Evolutionary conservation across 768 basidiomycete genomes (phyloP).

Genomic region (Collybia mongolica): DNA sequence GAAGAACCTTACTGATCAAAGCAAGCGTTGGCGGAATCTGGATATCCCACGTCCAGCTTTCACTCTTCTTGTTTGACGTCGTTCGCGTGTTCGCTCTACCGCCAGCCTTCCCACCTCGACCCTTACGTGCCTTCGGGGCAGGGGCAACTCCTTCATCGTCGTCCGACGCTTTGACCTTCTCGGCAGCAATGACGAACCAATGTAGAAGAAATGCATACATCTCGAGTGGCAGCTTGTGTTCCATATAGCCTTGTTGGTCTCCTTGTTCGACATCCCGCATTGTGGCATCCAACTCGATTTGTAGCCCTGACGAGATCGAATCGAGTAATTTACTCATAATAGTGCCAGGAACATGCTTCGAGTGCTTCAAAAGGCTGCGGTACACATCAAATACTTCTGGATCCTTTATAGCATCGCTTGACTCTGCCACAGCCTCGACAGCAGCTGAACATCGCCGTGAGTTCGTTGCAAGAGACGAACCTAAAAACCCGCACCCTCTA

Average conservation of each 20-base stretch:
- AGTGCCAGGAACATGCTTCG: slow-evolving; percentile 56
- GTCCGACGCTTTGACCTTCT: slow-evolving; percentile 64
- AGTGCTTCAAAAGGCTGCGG: slow-evolving; percentile 77
- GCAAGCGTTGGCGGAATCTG: slow-evolving; percentile 71
- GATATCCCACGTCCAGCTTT: slow-evolving; percentile 74
- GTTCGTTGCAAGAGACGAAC: not conserved
- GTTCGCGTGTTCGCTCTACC: slow-evolving; percentile 29
- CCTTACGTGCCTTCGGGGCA: slow-evolving; percentile 50
- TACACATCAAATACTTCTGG: slow-evolving; percentile 77
- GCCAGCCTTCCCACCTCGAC: slow-evolving; percentile 57
- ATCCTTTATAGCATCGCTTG: slow-evolving; percentile 70
- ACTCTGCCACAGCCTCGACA: slow-evolving; percentile 77
- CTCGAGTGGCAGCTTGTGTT: slow-evolving; percentile 78
- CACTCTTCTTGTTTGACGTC: slow-evolving; percentile 41
- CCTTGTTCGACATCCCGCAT: slow-evolving; percentile 68
- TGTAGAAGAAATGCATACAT: slow-evolving; percentile 90
- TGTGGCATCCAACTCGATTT: slow-evolving; percentile 70
- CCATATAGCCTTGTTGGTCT: slow-evolving; percentile 54
- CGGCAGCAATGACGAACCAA: slow-evolving; percentile 85
- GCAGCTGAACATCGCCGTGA: slow-evolving; percentile 47
- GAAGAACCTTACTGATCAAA: slow-evolving; percentile 71
- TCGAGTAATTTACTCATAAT: slow-evolving; percentile 88
- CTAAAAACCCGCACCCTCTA: slow-evolving; percentile 51
- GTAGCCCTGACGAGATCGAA: slow-evolving; percentile 75
- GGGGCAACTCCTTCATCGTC: slow-evolving; percentile 38